Conservation (phyloP, 768 basidiomycete genomes). For the Pulveroboletus sp. region DNA sequence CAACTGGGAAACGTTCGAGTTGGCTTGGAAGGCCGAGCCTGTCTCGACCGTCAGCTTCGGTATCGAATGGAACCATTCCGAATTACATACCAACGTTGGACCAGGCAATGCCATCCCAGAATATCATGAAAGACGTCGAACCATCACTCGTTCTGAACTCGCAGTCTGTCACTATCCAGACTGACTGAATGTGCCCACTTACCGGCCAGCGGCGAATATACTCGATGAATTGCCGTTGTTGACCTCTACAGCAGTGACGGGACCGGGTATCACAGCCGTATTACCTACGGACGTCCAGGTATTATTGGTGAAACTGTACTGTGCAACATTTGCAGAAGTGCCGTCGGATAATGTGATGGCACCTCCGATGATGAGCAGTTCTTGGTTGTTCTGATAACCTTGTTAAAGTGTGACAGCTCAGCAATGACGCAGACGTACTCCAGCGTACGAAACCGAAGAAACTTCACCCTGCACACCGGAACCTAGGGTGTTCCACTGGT, state of each 20-base stretch:
- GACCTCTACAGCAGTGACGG: slow-evolving; percentile 83
- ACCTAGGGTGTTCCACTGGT: slow-evolving; percentile 80
- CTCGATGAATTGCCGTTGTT: slow-evolving; percentile 78
- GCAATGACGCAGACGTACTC: slow-evolving; percentile 45
- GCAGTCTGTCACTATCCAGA: neutral
- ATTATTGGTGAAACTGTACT: slow-evolving; percentile 64
- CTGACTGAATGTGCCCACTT: slow-evolving; percentile 25
- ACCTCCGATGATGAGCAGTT: slow-evolving; percentile 75
- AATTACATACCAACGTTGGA: slow-evolving; percentile 49
- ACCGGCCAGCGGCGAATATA: slow-evolving; percentile 89
- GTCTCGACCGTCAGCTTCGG: neutral
- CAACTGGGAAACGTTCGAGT: slow-evolving; percentile 74
- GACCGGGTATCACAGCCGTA: slow-evolving; percentile 69
- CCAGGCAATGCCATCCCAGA: slow-evolving; percentile 86
- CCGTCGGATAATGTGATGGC: slow-evolving; percentile 65
- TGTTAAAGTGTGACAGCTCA: slow-evolving; percentile 6
- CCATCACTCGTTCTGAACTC: slow-evolving; percentile 50
- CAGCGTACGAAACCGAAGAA: slow-evolving; percentile 72
- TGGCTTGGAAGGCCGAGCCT: slow-evolving; percentile 55
- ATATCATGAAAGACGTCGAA: slow-evolving; percentile 65
- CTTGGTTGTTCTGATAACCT: slow-evolving; percentile 51
- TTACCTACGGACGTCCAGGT: slow-evolving; percentile 73
- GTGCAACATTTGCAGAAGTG: slow-evolving; percentile 65
- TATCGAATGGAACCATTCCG: neutral
- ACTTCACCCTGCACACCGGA: slow-evolving; percentile 80